These are phyloP conservation scores for Colletotrichum lindemuthianum DNA, from an alignment of 2,329 filamentous ascomycete genomes.

Conservation along the genomic window DNA sequence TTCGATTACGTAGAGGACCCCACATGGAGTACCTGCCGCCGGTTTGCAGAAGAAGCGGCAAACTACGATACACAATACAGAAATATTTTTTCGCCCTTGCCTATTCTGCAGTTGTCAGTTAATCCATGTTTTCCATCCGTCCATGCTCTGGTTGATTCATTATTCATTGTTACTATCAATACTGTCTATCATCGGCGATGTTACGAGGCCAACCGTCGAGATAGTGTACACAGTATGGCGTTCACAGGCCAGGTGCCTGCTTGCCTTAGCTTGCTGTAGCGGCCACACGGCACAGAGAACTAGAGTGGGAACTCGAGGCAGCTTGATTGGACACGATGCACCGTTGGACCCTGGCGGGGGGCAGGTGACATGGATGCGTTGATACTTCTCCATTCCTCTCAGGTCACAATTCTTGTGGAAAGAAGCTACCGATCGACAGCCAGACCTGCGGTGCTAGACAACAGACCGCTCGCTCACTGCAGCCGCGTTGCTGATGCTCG, in stretches of 20 bases:
- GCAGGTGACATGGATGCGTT: constrained; percentile 21
- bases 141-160: too few species aligned
- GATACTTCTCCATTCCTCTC: constrained; percentile 15
- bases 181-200: too few species aligned
- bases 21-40: not conserved
- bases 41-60: too few species aligned
- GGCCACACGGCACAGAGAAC: not conserved
- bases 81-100: too few species aligned
- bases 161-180: too few species aligned
- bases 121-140: too few species aligned
- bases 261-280: not conserved
- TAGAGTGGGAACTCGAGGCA: constrained; percentile 10
- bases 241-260: not conserved
- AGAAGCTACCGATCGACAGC: constrained; percentile 1
- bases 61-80: too few species aligned
- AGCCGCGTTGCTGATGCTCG: not conserved
- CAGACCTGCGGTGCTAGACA: too few species aligned
- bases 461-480: too few species aligned
- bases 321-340: not conserved
- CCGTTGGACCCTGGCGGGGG: not conserved
- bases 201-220: too few species aligned
- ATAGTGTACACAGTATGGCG: too few species aligned
- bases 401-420: not conserved
- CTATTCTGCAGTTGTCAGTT: too few species aligned
- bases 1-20: constrained; percentile 9